Conservation (phyloP, 495 filamentous ascomycete genomes). For the Xylaria flabelliformis region DNA sequence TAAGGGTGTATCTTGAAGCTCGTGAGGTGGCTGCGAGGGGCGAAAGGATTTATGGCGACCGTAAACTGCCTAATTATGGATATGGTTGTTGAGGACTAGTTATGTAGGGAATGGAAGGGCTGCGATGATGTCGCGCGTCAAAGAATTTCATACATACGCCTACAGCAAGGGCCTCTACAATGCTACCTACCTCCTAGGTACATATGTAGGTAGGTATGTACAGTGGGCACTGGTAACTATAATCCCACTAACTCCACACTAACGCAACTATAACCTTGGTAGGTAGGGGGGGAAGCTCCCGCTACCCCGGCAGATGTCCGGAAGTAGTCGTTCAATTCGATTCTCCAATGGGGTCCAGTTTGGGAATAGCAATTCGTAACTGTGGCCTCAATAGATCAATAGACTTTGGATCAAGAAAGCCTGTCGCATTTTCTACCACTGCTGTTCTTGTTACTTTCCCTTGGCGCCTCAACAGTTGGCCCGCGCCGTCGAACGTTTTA, state of each 20-base stretch:
- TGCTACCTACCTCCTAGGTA: no score
- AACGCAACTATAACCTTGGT: no score
- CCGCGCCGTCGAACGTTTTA: background rate
- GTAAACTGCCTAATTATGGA: background rate
- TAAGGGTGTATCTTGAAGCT: background rate
- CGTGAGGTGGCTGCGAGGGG: background rate
- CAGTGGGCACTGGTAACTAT: no score
- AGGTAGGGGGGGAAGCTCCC: no score
- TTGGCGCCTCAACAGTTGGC: constrained; percentile 4
- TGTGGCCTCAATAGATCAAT: constrained; percentile 28
- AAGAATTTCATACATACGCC: constrained; percentile 7
- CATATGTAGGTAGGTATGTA: no score
- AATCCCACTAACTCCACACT: no score
- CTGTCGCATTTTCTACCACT: background rate
- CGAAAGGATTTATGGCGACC: background rate
- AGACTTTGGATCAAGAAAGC: background rate
- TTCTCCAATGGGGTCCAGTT: constrained; percentile 12
- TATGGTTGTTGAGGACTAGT: background rate
- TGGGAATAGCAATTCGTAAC: constrained; percentile 30
- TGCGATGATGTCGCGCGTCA: constrained; percentile 27
- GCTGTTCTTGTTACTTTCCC: background rate
- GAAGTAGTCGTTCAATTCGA: background rate
- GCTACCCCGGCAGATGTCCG: constrained; percentile 14
- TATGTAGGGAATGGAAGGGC: background rate
- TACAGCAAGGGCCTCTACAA: background rate